A percentile compares a stretch with the other conserved stretches of the same genome.
These are phyloP conservation scores for Talaromyces nanjingensis DNA, from an alignment of 495 filamentous ascomycete genomes.

Conservation along the genomic window DNA sequence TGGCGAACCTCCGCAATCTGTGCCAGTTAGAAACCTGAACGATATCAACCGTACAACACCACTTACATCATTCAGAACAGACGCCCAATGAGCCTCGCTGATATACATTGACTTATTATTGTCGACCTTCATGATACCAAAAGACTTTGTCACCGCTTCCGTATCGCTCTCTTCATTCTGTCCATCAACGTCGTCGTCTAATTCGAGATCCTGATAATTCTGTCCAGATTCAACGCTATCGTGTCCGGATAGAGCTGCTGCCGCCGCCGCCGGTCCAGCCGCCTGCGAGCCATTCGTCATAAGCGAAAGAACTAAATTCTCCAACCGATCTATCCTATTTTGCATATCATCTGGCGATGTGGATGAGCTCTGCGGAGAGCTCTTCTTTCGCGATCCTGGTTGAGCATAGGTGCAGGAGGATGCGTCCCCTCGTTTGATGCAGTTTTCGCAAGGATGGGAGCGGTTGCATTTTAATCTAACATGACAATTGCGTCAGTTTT, in stretches of 20 bases:
- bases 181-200: constrained; percentile 43
- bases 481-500: constrained; percentile 2
- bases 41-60: not conserved
- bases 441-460: constrained; percentile 88
- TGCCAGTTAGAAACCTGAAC: constrained; percentile 11
- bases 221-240: constrained; percentile 44
- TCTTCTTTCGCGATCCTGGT: constrained; percentile 69
- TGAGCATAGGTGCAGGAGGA: constrained; percentile 85
- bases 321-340: constrained; percentile 92
- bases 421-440: constrained; percentile 79
- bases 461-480: constrained; percentile 88
- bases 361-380: constrained; percentile 46
- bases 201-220: constrained; percentile 42
- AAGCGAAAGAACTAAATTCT: constrained; percentile 87
- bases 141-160: constrained; percentile 75
- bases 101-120: constrained; percentile 82
- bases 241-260: constrained; percentile 56
- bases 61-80: constrained; percentile 71
- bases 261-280: constrained; percentile 55
- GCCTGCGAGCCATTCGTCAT: constrained; percentile 84
- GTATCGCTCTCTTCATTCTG: constrained; percentile 71
- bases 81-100: constrained; percentile 85
- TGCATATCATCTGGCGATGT: constrained; percentile 93
- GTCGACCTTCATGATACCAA: constrained; percentile 83
- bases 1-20: constrained; percentile 90